These are phyloP conservation scores for Globisporangium viniferum DNA, from an alignment of 352 stramenopile genomes.

Conservation along the genomic window DNA sequence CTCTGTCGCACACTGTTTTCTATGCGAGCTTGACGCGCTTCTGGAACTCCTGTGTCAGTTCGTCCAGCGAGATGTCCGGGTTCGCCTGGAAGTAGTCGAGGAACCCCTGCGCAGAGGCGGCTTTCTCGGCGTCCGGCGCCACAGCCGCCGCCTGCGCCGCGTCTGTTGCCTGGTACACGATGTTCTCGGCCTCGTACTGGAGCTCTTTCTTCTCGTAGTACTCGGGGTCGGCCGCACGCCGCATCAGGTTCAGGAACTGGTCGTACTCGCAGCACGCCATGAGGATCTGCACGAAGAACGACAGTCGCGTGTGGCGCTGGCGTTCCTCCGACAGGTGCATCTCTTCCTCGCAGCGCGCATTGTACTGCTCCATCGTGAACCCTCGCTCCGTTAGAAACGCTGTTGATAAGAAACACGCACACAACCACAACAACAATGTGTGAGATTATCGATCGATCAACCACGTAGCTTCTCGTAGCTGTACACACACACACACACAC, in stretches of 20 bases:
- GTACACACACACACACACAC: neutral
- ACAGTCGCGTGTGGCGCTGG: constrained; percentile 71
- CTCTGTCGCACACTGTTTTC: neutral
- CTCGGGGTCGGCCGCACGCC: constrained; percentile 66
- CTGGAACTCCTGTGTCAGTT: constrained; percentile 73
- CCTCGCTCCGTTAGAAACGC: constrained; percentile 50
- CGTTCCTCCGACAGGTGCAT: constrained; percentile 63
- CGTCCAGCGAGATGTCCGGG: constrained; percentile 60
- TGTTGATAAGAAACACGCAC: constrained; percentile 1
- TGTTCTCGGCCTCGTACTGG: constrained; percentile 56
- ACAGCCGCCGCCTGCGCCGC: constrained; percentile 30
- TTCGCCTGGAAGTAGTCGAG: constrained; percentile 72
- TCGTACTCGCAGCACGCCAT: constrained; percentile 79
- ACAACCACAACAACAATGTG: neutral
- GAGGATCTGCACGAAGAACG: constrained; percentile 82
- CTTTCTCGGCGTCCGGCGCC: constrained; percentile 23
- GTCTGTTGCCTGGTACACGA: constrained; percentile 52
- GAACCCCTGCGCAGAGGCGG: constrained; percentile 57
- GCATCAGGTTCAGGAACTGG: constrained; percentile 85
- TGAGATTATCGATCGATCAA: neutral
- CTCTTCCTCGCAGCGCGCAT: constrained; percentile 64
- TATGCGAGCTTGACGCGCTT: constrained; percentile 64
- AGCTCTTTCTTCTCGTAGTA: constrained; percentile 84
- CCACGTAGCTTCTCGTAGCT: neutral
- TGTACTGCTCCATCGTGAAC: constrained; percentile 78